These are phyloP conservation scores for Trichophyton verrucosum DNA, from an alignment of 2,329 filamentous ascomycete genomes.

Conservation along the genomic window DNA sequence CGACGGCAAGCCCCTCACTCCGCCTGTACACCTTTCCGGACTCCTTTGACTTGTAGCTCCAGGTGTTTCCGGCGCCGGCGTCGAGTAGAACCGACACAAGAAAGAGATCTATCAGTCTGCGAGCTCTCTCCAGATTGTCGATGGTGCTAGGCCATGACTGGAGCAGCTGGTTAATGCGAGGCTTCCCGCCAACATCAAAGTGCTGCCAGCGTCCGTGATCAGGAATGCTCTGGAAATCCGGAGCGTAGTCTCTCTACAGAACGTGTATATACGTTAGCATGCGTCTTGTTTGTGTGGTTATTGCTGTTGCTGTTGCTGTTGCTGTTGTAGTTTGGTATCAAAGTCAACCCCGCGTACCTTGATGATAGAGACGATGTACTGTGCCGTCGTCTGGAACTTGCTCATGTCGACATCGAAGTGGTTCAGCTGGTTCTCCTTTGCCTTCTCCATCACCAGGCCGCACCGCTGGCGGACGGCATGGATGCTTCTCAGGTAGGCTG, in stretches of 20 bases:
- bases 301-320: no score
- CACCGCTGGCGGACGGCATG: constrained; percentile 74
- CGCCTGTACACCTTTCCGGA: constrained; percentile 71
- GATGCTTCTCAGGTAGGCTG: constrained; percentile 80
- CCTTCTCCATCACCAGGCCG: constrained; percentile 61
- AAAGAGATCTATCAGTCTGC: constrained; percentile 49
- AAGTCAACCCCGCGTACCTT: constrained; percentile 48
- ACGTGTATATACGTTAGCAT: constrained; percentile 7
- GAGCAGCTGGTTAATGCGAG: constrained; percentile 38
- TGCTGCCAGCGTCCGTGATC: constrained; percentile 61
- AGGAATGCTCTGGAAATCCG: constrained; percentile 61
- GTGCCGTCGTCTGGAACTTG: constrained; percentile 72
- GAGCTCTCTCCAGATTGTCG: constrained; percentile 38
- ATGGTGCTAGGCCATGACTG: constrained; percentile 34
- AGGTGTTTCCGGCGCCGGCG: constrained; percentile 74
- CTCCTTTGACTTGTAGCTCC: constrained; percentile 86
- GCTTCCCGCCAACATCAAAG: constrained; percentile 45
- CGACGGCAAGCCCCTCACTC: constrained; percentile 76
- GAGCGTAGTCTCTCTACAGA: constrained; percentile 51
- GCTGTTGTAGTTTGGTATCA: no score
- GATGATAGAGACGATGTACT: constrained; percentile 84
- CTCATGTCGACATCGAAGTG: constrained; percentile 82
- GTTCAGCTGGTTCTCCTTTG: constrained; percentile 60
- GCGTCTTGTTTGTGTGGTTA: no score
- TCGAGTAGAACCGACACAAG: constrained; percentile 49